Evolutionary conservation across 805 yeast species (phyloP).

Genomic region (Dipodascopsis tothii): DNA sequence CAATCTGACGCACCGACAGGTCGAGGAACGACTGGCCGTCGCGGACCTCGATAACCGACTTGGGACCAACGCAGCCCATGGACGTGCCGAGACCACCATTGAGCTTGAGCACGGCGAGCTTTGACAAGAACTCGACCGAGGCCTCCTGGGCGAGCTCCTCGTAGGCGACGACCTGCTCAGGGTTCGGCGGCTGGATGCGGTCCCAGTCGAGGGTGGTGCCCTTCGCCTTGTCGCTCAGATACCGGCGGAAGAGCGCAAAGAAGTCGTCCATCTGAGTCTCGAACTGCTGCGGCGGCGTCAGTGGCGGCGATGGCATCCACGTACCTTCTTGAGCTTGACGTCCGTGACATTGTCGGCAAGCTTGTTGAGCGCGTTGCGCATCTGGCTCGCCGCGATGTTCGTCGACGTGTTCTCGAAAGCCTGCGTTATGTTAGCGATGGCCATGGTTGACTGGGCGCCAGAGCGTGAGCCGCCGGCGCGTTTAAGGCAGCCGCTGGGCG

Average conservation of each 20-base stretch:
- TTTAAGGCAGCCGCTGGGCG: too few species aligned
- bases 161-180: constrained; percentile 84
- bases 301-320: constrained; percentile 11
- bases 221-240: constrained; percentile 78
- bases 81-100: constrained; percentile 99
- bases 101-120: constrained; percentile 89
- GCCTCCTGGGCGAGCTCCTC: constrained; percentile 36
- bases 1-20: constrained; percentile 87
- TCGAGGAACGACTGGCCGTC: constrained; percentile 97
- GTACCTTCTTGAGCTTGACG: constrained; percentile 29
- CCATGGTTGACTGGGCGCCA: neutral
- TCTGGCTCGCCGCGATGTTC: constrained; percentile 91
- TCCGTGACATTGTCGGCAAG: constrained; percentile 73
- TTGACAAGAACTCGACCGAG: constrained; percentile 47
- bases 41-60: constrained; percentile 95
- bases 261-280: constrained; percentile 92
- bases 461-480: constrained; percentile 1
- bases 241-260: constrained; percentile 87
- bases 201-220: constrained; percentile 89
- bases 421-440: neutral
- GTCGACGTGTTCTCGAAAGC: constrained; percentile 88
- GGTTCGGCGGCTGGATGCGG: constrained; percentile 81
- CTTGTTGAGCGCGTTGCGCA: constrained; percentile 91
- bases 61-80: constrained; percentile 99
- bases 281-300: constrained; percentile 45